These are phyloP conservation scores for Ophioceras dolichostomum DNA, from an alignment of 2,329 filamentous ascomycete genomes.

Conservation along the genomic window DNA sequence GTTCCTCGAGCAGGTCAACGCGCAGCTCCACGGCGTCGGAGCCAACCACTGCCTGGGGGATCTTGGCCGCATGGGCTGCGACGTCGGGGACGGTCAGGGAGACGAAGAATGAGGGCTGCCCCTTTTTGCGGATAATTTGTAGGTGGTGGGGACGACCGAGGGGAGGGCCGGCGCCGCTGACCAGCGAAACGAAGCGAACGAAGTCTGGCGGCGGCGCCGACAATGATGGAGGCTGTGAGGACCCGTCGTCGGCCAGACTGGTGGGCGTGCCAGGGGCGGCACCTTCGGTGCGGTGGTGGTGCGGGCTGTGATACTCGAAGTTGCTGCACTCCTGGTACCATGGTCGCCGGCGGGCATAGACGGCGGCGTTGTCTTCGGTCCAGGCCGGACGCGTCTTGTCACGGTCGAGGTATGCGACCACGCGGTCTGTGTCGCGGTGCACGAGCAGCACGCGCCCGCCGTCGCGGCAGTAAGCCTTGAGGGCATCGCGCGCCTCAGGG, in stretches of 20 bases:
- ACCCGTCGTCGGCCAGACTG: not conserved
- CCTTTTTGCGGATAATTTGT: constrained; percentile 45
- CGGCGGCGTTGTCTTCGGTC: constrained; percentile 79
- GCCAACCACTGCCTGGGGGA: constrained; percentile 67
- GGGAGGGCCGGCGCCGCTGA: too few species aligned
- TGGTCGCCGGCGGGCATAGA: constrained; percentile 78
- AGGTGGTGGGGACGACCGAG: constrained; percentile 34
- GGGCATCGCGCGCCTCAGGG: constrained; percentile 62
- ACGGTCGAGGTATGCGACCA: constrained; percentile 76
- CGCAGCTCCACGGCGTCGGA: constrained; percentile 88
- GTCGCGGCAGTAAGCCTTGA: constrained; percentile 56
- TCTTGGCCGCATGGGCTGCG: constrained; percentile 44
- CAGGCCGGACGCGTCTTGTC: constrained; percentile 91
- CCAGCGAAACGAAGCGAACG: constrained; percentile 55
- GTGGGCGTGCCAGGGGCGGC: too few species aligned
- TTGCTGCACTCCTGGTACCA: constrained; percentile 94
- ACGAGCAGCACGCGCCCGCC: constrained; percentile 82
- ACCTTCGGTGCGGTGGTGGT: constrained; percentile 26
- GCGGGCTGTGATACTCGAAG: constrained; percentile 80
- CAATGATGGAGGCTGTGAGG: constrained; percentile 10
- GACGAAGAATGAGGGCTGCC: constrained; percentile 85
- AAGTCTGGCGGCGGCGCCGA: constrained; percentile 53
- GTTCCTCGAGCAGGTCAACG: constrained; percentile 79
- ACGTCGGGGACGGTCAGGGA: constrained; percentile 77
- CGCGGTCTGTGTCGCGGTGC: constrained; percentile 74